These are phyloP conservation scores for Eutrema salsugineum DNA, from an alignment of 441 rosid species.

Conservation along the genomic window DNA sequence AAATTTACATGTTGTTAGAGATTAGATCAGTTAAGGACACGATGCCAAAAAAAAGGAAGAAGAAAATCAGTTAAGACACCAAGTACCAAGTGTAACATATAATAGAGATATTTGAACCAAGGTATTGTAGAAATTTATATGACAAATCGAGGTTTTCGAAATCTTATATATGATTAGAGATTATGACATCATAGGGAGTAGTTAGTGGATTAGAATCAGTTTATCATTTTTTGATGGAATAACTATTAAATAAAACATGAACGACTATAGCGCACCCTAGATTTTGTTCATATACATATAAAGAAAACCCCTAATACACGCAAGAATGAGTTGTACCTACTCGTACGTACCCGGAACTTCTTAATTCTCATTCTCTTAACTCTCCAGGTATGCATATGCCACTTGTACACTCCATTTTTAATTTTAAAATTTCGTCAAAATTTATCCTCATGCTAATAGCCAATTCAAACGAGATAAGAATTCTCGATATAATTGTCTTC, in stretches of 20 bases:
- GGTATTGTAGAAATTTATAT: not conserved
- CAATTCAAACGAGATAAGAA: not conserved
- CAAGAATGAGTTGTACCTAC: slow-evolving; percentile 23
- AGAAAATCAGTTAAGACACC: not conserved
- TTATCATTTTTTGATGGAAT: not conserved
- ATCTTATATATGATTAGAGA: not conserved
- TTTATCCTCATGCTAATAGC: not conserved
- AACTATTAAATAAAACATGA: not conserved
- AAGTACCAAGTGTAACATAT: not conserved
- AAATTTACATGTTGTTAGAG: not conserved
- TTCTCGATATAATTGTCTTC: not conserved
- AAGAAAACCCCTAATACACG: slow-evolving; percentile 4
- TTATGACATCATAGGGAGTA: not conserved
- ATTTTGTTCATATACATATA: not conserved
- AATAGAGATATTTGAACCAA: not conserved
- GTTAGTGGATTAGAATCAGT: no score
- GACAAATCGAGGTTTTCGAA: not conserved
- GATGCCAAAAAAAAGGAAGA: no score
- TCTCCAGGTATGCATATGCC: not conserved
- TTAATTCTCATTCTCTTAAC: not conserved
- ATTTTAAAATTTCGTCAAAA: slow-evolving; percentile 1
- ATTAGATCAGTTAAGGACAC: not conserved
- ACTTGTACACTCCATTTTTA: slow-evolving; percentile 2
- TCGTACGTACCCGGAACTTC: not conserved
- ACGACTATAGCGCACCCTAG: not conserved